These are phyloP conservation scores for Neopestalotiopsis rosae DNA, from an alignment of 2,329 filamentous ascomycete genomes.

Conservation along the genomic window DNA sequence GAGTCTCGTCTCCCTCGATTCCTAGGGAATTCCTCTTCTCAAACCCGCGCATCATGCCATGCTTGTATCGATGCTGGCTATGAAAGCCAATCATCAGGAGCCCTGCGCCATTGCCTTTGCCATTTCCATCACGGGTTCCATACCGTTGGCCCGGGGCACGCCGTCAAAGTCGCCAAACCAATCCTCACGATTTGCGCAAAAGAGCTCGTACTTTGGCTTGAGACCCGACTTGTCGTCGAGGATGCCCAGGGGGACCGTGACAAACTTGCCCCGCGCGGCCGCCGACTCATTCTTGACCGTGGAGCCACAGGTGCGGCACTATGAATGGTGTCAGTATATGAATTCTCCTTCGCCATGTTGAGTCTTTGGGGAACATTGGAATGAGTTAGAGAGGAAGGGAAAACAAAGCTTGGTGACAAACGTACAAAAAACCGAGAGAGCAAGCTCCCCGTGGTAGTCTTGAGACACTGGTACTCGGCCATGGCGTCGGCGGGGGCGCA, in stretches of 20 bases:
- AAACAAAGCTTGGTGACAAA: too few species aligned
- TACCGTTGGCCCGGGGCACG: not conserved
- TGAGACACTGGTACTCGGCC: constrained; percentile 8
- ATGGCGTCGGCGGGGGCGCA: constrained; percentile 12
- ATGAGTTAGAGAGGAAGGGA: too few species aligned
- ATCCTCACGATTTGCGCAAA: constrained; percentile 16
- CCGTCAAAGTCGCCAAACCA: constrained; percentile 16
- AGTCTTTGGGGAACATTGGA: too few species aligned
- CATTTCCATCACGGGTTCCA: not conserved
- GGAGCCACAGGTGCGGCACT: constrained; percentile 14
- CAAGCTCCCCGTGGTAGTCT: constrained; percentile 3
- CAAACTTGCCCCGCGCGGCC: not conserved
- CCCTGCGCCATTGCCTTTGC: not conserved
- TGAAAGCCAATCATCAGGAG: too few species aligned
- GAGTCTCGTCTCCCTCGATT: too few species aligned
- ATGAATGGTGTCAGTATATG: not conserved
- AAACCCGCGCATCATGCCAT: too few species aligned
- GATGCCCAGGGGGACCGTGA: constrained; percentile 11
- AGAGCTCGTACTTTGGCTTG: constrained; percentile 16
- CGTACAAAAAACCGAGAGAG: constrained; percentile 9
- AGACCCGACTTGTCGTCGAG: constrained; percentile 18
- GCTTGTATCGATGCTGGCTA: too few species aligned
- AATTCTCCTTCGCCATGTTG: too few species aligned
- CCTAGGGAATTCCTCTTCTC: too few species aligned
- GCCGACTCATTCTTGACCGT: constrained; percentile 2